Conservation (phyloP, 1,139 yeast genomes). For the Lodderomyces jiufengensis region DNA sequence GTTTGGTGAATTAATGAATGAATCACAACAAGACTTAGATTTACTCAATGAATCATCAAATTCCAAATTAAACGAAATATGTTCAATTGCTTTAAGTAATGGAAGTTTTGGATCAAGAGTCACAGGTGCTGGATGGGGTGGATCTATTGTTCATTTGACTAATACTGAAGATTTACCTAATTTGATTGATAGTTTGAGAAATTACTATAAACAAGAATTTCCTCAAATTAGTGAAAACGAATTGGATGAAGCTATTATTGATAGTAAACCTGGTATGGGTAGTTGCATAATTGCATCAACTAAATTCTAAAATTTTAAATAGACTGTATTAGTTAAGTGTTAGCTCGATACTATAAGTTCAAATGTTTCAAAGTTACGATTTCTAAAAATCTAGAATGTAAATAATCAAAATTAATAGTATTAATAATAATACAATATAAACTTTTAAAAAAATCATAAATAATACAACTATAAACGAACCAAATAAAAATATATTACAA, state of each 20-base stretch:
- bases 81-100: slow-evolving; percentile 48
- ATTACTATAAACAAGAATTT: slow-evolving; percentile 49
- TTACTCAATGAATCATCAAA: slow-evolving; percentile 53
- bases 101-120: slow-evolving; percentile 68
- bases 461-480: too few species aligned
- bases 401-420: too few species aligned
- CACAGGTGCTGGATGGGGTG: slow-evolving; percentile 86
- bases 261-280: slow-evolving; percentile 59
- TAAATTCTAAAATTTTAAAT: too few species aligned
- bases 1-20: slow-evolving; percentile 58
- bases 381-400: too few species aligned
- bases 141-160: slow-evolving; percentile 65
- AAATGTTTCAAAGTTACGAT: too few species aligned
- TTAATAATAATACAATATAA: too few species aligned
- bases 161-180: slow-evolving; percentile 40
- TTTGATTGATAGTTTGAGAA: slow-evolving; percentile 43
- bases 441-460: too few species aligned
- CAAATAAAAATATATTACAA: too few species aligned
- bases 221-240: slow-evolving; percentile 45
- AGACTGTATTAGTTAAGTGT: too few species aligned
- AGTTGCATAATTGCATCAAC: slow-evolving; percentile 38
- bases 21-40: slow-evolving; percentile 54
- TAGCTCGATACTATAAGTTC: too few species aligned
- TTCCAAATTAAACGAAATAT: slow-evolving; percentile 49
- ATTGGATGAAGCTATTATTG: slow-evolving; percentile 51